Conservation (phyloP, 345 rosid genomes). For the Citrus mangshanensis region DNA sequence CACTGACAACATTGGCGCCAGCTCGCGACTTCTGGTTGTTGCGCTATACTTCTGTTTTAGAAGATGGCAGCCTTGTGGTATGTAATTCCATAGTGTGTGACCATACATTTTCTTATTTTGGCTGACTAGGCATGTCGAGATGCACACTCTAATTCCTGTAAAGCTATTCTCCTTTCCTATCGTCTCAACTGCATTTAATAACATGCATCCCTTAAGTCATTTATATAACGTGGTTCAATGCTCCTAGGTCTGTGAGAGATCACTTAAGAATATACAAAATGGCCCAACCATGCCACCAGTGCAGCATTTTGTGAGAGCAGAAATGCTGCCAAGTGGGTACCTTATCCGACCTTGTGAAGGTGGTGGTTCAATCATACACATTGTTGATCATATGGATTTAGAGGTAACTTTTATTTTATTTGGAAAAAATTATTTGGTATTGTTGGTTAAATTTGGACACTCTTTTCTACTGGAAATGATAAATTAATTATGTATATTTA, state of each 20-base stretch:
- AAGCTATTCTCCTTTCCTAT: not conserved
- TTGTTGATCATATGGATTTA: constrained; percentile 96
- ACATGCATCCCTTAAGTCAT: not conserved
- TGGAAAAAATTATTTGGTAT: not conserved
- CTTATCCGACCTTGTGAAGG: constrained; percentile 97
- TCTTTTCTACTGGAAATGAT: not conserved
- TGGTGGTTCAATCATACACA: constrained; percentile 94
- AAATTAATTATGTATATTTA: constrained; percentile 13
- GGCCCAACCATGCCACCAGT: constrained; percentile 98
- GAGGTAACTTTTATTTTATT: constrained; percentile 48
- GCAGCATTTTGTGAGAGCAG: constrained; percentile 98
- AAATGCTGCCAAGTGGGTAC: constrained; percentile 98
- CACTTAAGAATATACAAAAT: constrained; percentile 89
- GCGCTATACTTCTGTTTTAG: constrained; percentile 93
- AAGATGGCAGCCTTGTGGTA: constrained; percentile 99
- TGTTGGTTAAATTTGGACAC: not conserved
- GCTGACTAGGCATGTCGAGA: not conserved
- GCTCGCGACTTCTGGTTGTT: constrained; percentile 99
- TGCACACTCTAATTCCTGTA: not conserved
- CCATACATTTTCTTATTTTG: not conserved
- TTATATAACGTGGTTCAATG: constrained; percentile 7
- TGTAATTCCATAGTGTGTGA: constrained; percentile 14
- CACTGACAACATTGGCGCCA: constrained; percentile 96
- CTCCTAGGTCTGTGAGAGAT: constrained; percentile 83
- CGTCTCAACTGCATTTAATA: not conserved